Base-by-base conservation (phyloP, 2,329 filamentous ascomycete genomes). In the Grosmannia huntii region DNA sequence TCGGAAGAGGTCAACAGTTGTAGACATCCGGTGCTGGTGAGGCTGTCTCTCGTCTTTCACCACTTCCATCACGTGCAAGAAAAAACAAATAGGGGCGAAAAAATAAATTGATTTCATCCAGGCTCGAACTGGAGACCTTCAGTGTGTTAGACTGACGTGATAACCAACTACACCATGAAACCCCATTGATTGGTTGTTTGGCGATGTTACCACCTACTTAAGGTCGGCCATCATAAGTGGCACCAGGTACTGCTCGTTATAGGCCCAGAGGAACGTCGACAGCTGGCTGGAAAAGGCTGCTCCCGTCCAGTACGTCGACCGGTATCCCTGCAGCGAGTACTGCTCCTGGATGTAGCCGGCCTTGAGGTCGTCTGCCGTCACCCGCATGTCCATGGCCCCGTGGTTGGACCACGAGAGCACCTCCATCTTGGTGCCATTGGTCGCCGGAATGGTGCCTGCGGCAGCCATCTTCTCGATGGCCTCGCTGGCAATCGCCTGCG, bases 291-390 rank as follows among this genome's bases (percentile, higher is more conserved):
- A 58, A 58, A 66, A 72, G 1, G 68, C 66, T 3, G 63, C 70
- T 0, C 71, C 72, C 0, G 73, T 73, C 57, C 70, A 75, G 64
- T 66, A 75, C 1, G 72, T 76, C n/a, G 65, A 68, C 11, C 66
- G 63, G 38, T 66, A 61, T 2, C 72, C 72, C 63, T 75, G 72
- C 25, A 75, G 63, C 0, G 63, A 66, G 46, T 73, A 70, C 44
- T 71, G 62, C 10, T 70, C 58, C 50, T 69, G 62, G 50, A 73
- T 67, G 56, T 71, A 73, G 2, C 72, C 72, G 3, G 57, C 63
- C n/a, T 62, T 55, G 7, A 75, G 64, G 23, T 66, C 65, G 2
- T 66, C 64, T 0, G 62, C 57, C 1, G 67, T 57, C 0, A 70
- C 67, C n/a, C 65, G 63, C 58, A 69, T 63, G 16, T 69, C 66